Evolutionary conservation across 257 asterid genomes (phyloP).

Genomic region (Solanum bulbocastanum): DNA sequence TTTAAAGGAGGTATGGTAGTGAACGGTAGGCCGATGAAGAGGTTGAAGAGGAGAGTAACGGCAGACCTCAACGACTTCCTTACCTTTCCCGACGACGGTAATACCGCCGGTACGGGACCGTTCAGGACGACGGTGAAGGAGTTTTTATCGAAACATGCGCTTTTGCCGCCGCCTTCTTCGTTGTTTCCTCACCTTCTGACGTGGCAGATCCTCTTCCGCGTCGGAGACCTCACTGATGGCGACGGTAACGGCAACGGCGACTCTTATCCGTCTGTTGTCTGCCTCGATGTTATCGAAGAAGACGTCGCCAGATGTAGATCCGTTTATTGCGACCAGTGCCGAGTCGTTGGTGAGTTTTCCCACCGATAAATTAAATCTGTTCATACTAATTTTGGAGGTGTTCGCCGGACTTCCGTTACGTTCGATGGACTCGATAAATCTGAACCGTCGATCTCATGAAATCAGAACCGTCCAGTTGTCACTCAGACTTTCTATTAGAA

Average conservation of each 20-base stretch:
- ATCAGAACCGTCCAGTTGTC: background rate
- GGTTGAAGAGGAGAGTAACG: conserved; percentile 14
- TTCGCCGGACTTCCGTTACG: background rate
- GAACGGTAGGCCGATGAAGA: conserved; percentile 10
- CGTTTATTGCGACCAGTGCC: conserved; percentile 94
- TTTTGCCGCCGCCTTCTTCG: conserved; percentile 66
- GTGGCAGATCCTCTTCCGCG: conserved; percentile 79
- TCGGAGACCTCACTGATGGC: conserved; percentile 48
- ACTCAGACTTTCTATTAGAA: background rate
- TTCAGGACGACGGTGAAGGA: conserved; percentile 51
- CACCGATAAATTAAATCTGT: conserved; percentile 6
- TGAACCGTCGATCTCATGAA: background rate
- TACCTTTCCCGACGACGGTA: conserved; percentile 1
- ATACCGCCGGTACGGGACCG: conserved; percentile 27
- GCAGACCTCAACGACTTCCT: conserved; percentile 8
- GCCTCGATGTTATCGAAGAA: conserved; percentile 84
- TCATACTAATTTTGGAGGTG: background rate
- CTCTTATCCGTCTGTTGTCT: conserved; percentile 40
- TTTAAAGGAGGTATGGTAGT: background rate
- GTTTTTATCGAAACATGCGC: conserved; percentile 55
- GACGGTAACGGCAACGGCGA: conserved; percentile 28
- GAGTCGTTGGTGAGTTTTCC: conserved; percentile 90
- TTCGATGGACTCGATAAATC: background rate
- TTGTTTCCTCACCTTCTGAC: conserved; percentile 77
- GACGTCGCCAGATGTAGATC: conserved; percentile 90